Evolutionary conservation across 306 rosid genomes (phyloP).

Genomic region (Luffa aegyptiaca): DNA sequence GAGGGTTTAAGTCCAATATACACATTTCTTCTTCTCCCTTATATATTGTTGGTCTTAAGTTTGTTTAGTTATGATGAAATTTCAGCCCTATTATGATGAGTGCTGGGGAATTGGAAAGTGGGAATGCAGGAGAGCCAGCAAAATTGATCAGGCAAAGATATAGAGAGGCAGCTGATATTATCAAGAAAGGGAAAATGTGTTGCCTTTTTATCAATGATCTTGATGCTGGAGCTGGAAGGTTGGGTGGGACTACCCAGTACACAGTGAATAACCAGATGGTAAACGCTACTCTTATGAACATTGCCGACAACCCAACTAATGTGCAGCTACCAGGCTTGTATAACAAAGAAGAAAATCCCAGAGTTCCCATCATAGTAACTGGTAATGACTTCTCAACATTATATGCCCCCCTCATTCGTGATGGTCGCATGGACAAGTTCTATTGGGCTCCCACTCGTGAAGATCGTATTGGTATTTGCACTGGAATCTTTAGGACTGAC

Average conservation of each 20-base stretch:
- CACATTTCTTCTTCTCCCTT: neutral
- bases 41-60: slow-evolving; percentile 1
- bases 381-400: slow-evolving; percentile 52
- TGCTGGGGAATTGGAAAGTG: slow-evolving; percentile 93
- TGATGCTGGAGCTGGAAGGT: slow-evolving; percentile 51
- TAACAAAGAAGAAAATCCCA: slow-evolving; percentile 48
- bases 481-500: slow-evolving; percentile 38
- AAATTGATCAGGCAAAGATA: slow-evolving; percentile 81
- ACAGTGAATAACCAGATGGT: slow-evolving; percentile 60
- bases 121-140: slow-evolving; percentile 94
- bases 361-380: slow-evolving; percentile 40
- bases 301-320: slow-evolving; percentile 49
- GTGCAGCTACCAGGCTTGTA: slow-evolving; percentile 54
- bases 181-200: slow-evolving; percentile 47
- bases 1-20: too few species aligned
- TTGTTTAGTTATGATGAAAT: slow-evolving; percentile 4
- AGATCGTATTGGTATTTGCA: slow-evolving; percentile 42
- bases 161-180: slow-evolving; percentile 70
- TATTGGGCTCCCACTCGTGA: slow-evolving; percentile 57
- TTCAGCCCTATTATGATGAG: slow-evolving; percentile 85
- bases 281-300: slow-evolving; percentile 55
- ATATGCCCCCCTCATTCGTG: slow-evolving; percentile 55
- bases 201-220: slow-evolving; percentile 49
- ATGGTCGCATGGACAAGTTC: slow-evolving; percentile 54
- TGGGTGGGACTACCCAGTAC: slow-evolving; percentile 53